Evolutionary conservation across 2,329 filamentous ascomycete genomes (phyloP).

Genomic region (Ciborinia camelliae): DNA sequence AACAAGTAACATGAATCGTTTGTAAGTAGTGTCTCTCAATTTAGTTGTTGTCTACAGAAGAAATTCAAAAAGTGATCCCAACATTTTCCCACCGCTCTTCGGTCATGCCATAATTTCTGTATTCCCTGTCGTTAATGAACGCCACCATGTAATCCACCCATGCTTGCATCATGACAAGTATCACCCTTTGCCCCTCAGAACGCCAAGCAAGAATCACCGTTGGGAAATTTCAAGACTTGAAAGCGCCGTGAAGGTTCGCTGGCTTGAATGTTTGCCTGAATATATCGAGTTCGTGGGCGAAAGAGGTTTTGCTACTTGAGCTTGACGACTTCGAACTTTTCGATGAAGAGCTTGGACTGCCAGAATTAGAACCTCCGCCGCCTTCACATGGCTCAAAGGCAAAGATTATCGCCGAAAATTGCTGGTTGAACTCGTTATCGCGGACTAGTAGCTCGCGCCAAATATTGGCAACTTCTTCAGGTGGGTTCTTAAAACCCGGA

Average conservation of each 20-base stretch:
- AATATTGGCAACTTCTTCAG: slow-evolving; percentile 60
- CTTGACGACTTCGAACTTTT: slow-evolving; percentile 13
- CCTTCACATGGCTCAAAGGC: slow-evolving; percentile 55
- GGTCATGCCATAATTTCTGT: not conserved
- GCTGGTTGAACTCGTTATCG: slow-evolving; percentile 59
- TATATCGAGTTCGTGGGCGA: slow-evolving; percentile 15
- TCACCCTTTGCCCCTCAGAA: slow-evolving; percentile 2
- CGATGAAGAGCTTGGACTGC: slow-evolving; percentile 25
- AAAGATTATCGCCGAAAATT: slow-evolving; percentile 60
- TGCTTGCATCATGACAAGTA: slow-evolving; percentile 1
- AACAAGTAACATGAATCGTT: not conserved
- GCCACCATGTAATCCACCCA: slow-evolving; percentile 13
- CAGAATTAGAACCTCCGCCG: slow-evolving; percentile 42
- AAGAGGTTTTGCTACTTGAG: slow-evolving; percentile 15
- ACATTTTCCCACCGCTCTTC: not conserved
- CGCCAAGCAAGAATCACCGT: not conserved
- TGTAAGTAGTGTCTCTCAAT: slow-evolving; percentile 4
- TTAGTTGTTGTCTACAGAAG: slow-evolving; percentile 10
- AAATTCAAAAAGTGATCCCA: slow-evolving; percentile 3
- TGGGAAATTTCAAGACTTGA: slow-evolving; percentile 7
- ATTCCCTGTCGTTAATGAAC: slow-evolving; percentile 1
- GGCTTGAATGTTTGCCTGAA: slow-evolving; percentile 20
- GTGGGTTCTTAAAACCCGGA: slow-evolving; percentile 61
- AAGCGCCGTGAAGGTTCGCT: slow-evolving; percentile 19
- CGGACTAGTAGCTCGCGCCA: slow-evolving; percentile 64